phyloP scores from a whole-genome alignment of 2,329 filamentous ascomycete genomes.

The Nectriaceae sp. region DNA sequence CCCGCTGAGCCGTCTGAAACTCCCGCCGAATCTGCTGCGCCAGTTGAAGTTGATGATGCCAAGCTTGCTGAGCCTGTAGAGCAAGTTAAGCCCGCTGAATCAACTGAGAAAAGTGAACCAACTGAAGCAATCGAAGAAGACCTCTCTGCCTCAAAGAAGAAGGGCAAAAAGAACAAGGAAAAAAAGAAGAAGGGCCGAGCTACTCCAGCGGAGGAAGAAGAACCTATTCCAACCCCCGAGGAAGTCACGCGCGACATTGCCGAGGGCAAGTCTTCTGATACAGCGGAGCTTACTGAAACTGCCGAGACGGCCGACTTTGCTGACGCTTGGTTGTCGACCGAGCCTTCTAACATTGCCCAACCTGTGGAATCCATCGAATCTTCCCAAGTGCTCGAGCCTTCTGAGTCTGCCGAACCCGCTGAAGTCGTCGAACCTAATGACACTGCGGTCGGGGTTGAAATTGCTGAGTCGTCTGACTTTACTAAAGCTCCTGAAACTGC shows the following conservation, averaged over 20 bases:
- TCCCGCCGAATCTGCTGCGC: not conserved
- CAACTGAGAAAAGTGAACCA: constrained; percentile 2
- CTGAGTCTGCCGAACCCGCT: not conserved
- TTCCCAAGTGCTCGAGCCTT: not conserved
- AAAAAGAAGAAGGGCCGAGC: constrained; percentile 1
- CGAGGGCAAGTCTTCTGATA: not conserved
- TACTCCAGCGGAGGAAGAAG: constrained; percentile 1
- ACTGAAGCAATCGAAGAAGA: not conserved
- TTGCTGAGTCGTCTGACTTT: not conserved
- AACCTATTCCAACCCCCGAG: constrained; percentile 2
- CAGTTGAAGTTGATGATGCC: not conserved
- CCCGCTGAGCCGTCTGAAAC: not conserved
- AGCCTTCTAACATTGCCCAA: not conserved
- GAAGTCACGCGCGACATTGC: not conserved
- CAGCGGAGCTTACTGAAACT: constrained; percentile 1
- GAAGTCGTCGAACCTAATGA: too few relatives aligned
- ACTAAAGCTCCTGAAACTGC: not conserved
- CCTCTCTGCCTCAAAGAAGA: not conserved
- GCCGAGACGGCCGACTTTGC: constrained; percentile 1
- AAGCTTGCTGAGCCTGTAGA: not conserved
- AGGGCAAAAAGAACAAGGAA: not conserved
- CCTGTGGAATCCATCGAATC: not conserved
- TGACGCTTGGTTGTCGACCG: not conserved
- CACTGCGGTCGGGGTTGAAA: too few relatives aligned
- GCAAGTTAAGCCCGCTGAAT: not conserved